These are phyloP conservation scores for Amborella trichopoda DNA, from an alignment of 164 flowering plant species.

Conservation along the genomic window DNA sequence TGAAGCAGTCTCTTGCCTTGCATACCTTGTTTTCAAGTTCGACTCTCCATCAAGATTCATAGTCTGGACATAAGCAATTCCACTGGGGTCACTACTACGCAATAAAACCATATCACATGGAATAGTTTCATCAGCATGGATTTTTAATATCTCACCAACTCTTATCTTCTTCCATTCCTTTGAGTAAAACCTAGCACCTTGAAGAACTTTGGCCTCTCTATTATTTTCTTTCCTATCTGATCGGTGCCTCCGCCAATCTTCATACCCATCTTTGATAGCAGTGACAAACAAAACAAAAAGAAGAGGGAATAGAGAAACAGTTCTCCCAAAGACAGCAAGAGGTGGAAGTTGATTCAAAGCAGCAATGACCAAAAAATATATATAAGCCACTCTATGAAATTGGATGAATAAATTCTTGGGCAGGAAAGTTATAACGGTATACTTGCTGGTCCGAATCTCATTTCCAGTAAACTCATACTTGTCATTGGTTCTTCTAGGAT, in stretches of 20 bases:
- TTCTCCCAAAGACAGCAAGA: constrained; percentile 93
- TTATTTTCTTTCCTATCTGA: constrained; percentile 82
- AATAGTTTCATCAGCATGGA: constrained; percentile 59
- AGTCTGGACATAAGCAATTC: constrained; percentile 82
- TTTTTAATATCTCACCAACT: constrained; percentile 77
- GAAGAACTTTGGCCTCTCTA: constrained; percentile 51
- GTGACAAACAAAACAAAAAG: constrained; percentile 83
- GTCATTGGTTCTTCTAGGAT: constrained; percentile 70
- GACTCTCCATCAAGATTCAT: constrained; percentile 95
- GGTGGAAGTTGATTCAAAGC: constrained; percentile 94
- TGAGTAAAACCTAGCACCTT: constrained; percentile 29
- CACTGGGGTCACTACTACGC: constrained; percentile 78
- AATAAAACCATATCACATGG: constrained; percentile 90
- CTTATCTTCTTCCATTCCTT: constrained; percentile 69
- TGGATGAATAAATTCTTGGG: constrained; percentile 90
- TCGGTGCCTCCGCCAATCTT: constrained; percentile 92
- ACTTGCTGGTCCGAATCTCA: constrained; percentile 83
- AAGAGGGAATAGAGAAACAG: constrained; percentile 86
- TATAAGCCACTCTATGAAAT: constrained; percentile 83
- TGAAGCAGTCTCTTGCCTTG: constrained; percentile 68
- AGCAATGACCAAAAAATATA: constrained; percentile 84
- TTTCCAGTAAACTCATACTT: constrained; percentile 78
- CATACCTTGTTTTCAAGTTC: constrained; percentile 87
- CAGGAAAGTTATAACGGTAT: constrained; percentile 68
- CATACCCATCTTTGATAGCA: constrained; percentile 91